These are phyloP conservation scores for Blastobotrys peoriensis DNA, from an alignment of 805 yeast genomes.

Conservation along the genomic window DNA sequence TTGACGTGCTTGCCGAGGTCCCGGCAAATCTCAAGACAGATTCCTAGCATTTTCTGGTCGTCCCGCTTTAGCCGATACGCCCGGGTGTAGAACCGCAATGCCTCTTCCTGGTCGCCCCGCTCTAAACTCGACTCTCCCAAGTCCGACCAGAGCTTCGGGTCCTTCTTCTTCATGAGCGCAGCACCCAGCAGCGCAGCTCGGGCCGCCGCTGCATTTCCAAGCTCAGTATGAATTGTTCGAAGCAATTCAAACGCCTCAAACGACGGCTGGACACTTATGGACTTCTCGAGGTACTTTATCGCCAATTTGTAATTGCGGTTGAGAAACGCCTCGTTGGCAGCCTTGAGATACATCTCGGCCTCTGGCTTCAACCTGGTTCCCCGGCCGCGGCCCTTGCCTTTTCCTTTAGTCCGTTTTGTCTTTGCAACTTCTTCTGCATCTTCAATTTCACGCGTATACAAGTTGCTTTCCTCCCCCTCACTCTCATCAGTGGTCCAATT, in stretches of 20 bases:
- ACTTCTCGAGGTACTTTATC: slow-evolving; percentile 27
- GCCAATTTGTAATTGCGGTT: slow-evolving; percentile 36
- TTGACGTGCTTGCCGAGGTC: slow-evolving; percentile 22
- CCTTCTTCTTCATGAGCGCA: slow-evolving; percentile 67
- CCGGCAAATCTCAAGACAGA: slow-evolving; percentile 44
- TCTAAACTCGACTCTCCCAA: slow-evolving; percentile 75
- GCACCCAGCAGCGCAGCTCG: slow-evolving; percentile 39
- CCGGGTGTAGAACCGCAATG: slow-evolving; percentile 57
- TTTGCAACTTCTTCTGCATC: neutral
- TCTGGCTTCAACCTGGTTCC: slow-evolving; percentile 53
- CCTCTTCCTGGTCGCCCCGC: slow-evolving; percentile 58
- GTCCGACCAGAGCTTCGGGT: slow-evolving; percentile 80
- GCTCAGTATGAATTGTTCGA: slow-evolving; percentile 44
- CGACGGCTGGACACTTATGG: slow-evolving; percentile 25
- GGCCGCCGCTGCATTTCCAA: slow-evolving; percentile 31
- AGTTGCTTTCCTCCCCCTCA: neutral
- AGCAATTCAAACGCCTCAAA: slow-evolving; percentile 29
- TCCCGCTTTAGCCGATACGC: slow-evolving; percentile 81
- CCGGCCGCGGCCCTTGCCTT: neutral
- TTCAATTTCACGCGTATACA: neutral
- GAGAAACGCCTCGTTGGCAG: slow-evolving; percentile 79
- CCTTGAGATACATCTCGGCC: slow-evolving; percentile 55
- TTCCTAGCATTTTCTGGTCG: slow-evolving; percentile 74
- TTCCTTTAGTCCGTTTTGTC: slow-evolving; percentile 5
- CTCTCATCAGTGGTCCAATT: neutral